Conservation (phyloP, 768 basidiomycete species). For the Lentinula boryana region DNA sequence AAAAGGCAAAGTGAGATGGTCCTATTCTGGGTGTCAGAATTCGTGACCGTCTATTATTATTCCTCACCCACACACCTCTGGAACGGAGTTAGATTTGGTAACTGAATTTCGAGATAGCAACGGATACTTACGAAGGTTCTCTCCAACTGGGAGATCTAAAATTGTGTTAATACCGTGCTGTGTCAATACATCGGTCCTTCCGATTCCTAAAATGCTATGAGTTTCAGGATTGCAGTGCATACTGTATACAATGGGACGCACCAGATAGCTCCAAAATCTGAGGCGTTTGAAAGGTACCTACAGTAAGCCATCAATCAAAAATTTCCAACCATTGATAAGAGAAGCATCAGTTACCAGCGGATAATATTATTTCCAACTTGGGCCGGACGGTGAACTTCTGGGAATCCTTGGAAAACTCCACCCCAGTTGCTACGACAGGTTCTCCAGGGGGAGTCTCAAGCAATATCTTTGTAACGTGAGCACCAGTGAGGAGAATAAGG, state of each 20-base stretch:
- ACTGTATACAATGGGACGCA: neutral
- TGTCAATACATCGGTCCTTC: constrained; percentile 12
- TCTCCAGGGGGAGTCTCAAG: neutral
- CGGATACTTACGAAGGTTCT: constrained; percentile 19
- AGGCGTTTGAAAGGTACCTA: constrained; percentile 22
- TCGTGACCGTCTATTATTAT: neutral
- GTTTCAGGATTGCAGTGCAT: neutral
- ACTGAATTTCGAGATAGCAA: neutral
- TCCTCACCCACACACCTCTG: neutral
- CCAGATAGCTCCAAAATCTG: constrained; percentile 24
- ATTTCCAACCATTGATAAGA: neutral
- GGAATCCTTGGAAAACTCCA: neutral
- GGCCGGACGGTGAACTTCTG: neutral
- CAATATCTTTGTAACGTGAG: neutral
- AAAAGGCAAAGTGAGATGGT: neutral
- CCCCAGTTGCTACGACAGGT: neutral
- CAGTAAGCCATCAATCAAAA: neutral
- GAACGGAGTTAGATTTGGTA: neutral
- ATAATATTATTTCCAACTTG: neutral
- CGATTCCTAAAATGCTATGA: constrained; percentile 12
- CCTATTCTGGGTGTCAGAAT: neutral
- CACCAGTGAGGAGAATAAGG: neutral
- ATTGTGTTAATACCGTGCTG: constrained; percentile 13
- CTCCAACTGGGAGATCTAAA: constrained; percentile 24
- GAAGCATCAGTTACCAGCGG: neutral